Conservation (phyloP, 2,329 filamentous ascomycete species). For the Trichoderma sp. region DNA sequence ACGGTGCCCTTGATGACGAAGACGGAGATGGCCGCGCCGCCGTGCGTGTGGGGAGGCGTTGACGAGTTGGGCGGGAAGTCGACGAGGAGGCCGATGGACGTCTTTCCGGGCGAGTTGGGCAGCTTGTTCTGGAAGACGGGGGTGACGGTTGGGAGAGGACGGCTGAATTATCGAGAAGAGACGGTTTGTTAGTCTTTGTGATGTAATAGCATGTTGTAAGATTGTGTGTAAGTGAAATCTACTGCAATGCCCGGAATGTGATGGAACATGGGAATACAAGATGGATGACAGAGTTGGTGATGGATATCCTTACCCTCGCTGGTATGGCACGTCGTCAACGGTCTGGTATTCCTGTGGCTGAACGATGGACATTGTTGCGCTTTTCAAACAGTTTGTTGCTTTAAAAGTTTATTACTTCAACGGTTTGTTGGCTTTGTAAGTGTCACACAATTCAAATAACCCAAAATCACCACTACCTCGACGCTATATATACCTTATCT, state of each 20-base stretch:
- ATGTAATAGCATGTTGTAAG: neutral
- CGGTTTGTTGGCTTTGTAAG: neutral
- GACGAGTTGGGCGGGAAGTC: slow-evolving; percentile 24
- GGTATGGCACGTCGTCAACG: slow-evolving; percentile 9
- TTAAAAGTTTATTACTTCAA: neutral
- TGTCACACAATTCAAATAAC: neutral
- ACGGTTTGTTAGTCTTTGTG: neutral
- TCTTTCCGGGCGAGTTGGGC: slow-evolving; percentile 25
- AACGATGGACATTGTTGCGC: neutral
- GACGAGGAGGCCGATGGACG: slow-evolving; percentile 25
- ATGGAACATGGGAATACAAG: neutral
- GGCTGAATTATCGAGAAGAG: neutral
- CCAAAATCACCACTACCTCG: neutral
- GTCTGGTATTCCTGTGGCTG: neutral
- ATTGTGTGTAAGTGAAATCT: neutral
- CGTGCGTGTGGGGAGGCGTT: slow-evolving; percentile 27
- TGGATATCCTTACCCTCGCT: neutral
- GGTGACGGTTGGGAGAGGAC: slow-evolving; percentile 17
- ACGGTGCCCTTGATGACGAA: slow-evolving; percentile 24
- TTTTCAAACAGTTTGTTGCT: neutral
- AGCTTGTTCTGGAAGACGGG: slow-evolving; percentile 25
- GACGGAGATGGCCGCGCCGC: slow-evolving; percentile 24
- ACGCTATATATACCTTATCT: neutral
- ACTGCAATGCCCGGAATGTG: neutral
- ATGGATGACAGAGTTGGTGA: neutral